Evolutionary conservation across 225 moss, liverwort and hornwort species (phyloP).

Genomic region (Thuidium tamariscinum): DNA sequence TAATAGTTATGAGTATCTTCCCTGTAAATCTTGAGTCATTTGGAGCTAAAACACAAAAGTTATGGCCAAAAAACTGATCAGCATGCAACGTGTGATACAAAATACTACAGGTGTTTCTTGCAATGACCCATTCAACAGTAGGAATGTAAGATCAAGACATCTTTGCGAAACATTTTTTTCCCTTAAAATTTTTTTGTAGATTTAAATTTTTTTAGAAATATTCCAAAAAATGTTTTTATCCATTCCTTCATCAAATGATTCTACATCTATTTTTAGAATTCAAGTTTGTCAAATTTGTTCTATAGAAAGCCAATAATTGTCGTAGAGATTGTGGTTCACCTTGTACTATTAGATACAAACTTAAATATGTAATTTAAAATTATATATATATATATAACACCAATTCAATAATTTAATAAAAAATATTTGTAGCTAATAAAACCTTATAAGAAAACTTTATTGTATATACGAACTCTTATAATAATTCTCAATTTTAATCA

Average conservation of each 20-base stretch:
- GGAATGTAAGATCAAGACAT: neutral
- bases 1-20: no score
- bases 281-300: neutral
- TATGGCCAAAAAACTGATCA: no score
- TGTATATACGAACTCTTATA: no score
- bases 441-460: neutral
- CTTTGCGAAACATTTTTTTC: neutral
- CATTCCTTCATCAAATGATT: no score
- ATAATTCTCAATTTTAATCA: neutral
- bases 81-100: no score
- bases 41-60: no score
- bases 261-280: neutral
- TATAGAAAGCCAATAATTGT: fast-evolving
- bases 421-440: neutral
- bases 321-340: no score
- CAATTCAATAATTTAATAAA: neutral
- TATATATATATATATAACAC: neutral
- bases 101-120: no score
- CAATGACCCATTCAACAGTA: no score
- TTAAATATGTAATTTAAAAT: neutral
- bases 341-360: no score
- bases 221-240: neutral
- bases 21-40: no score
- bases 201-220: neutral
- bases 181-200: neutral